These are phyloP conservation scores for Picea engelmannii DNA, from an alignment of 83 land plant species.

Conservation along the genomic window DNA sequence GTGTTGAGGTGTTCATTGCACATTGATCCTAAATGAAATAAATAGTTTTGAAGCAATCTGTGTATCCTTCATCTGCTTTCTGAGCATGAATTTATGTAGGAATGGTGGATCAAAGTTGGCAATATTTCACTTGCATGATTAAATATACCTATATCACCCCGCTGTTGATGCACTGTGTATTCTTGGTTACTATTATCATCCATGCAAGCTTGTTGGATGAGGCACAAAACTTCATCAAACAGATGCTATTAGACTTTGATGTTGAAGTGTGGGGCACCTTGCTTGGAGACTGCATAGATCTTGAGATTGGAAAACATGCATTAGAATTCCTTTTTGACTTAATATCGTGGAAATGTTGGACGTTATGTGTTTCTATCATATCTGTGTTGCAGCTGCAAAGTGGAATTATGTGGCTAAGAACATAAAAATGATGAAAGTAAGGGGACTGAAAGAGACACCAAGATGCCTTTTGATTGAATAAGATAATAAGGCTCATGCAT, in stretches of 20 bases:
- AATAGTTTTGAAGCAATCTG: slow-evolving; percentile 30
- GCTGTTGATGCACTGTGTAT: slow-evolving; percentile 43
- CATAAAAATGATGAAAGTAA: slow-evolving; percentile 30
- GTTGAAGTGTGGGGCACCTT: slow-evolving; percentile 40
- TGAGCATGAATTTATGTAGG: slow-evolving; percentile 35
- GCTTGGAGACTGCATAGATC: slow-evolving; percentile 42
- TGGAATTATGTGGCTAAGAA: slow-evolving; percentile 29
- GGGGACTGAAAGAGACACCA: slow-evolving; percentile 35
- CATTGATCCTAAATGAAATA: slow-evolving; percentile 51
- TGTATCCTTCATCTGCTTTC: slow-evolving; percentile 36
- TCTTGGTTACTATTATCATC: slow-evolving; percentile 52
- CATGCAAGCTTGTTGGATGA: slow-evolving; percentile 60
- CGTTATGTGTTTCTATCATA: slow-evolving; percentile 39
- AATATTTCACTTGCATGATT: slow-evolving; percentile 42
- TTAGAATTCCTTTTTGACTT: slow-evolving; percentile 29
- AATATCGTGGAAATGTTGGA: slow-evolving; percentile 29
- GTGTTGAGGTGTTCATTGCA: slow-evolving; percentile 35
- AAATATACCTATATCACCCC: slow-evolving; percentile 40
- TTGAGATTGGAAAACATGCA: slow-evolving; percentile 37
- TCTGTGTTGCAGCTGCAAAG: slow-evolving; percentile 27
- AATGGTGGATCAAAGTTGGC: slow-evolving; percentile 42
- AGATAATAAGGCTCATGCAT: background rate
- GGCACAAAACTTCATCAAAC: slow-evolving; percentile 48
- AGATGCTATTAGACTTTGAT: slow-evolving; percentile 53
- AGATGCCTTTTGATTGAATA: slow-evolving; percentile 43